Base-by-base conservation (phyloP, 192 early-diverging fungal species). In the Paraglomus occultum region DNA sequence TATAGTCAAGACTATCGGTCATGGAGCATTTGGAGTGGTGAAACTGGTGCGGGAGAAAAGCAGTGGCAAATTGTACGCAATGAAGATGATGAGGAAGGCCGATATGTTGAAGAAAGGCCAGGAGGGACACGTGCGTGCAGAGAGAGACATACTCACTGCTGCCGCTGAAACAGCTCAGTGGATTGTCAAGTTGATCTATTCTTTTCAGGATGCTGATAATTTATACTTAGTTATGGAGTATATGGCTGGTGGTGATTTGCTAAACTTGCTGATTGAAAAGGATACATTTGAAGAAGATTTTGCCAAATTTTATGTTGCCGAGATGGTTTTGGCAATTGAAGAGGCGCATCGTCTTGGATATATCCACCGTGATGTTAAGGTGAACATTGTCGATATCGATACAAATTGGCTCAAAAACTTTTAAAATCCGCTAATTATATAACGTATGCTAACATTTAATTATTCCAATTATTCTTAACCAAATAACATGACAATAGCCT, bases 161-260 rank as follows among this genome's bases (percentile, higher is more conserved):
- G 79, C 79, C 0, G 72, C 75, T 1, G 75, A 85, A 64, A 85
- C 71, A 5, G 73, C 82, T n/a, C 76, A 78, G 17, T 96, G 94
- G 94, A 90, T 96, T 38, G 93, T 96, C 38, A 92, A 91, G 75
- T 79, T 96, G 44, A 85, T 94, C 38, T 96, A 95, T 68, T 89
- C 94, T 5, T 96, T 96, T 72, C 95, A 99, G 77, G 95, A 96
- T 79, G 78, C 85, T 20, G 79, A 89, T 31, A 85, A 92, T 75
- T 83, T 98, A 43, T 99, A 98, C 76, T 71, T 99, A 42, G 92
- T 97, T 31, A 97, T 99, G 95, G 96, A 98, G 76, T 99, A 95
- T 83, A 83, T 92, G 51, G 89, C 93, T 5, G 97, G 97, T 52
- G 97, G 97, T 39, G 96, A 99, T 71, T 77, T 99, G 73, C 89